phyloP scores from a whole-genome alignment of 2,329 filamentous ascomycete genomes.

The Verticillium longisporum region DNA sequence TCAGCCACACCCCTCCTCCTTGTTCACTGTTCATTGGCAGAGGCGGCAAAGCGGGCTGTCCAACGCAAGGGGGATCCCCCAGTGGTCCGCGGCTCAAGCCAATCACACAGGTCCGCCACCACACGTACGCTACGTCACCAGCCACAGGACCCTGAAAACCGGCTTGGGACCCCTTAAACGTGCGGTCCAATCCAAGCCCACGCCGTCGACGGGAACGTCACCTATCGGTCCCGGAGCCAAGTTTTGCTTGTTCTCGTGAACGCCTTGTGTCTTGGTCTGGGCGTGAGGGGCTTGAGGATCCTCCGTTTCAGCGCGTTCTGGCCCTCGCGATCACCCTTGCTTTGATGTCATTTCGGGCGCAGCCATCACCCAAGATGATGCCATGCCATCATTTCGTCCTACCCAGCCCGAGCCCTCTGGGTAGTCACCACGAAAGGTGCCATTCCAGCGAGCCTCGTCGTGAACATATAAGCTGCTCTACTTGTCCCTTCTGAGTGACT shows the following conservation, averaged over 20 bases:
- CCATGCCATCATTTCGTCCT: not conserved
- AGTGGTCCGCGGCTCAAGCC: not conserved
- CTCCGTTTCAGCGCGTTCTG: not conserved
- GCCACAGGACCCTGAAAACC: slow-evolving; percentile 5
- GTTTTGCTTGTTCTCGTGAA: not conserved
- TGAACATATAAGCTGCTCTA: slow-evolving; percentile 8
- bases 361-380: not conserved
- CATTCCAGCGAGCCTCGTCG: not conserved
- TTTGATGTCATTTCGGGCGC: not conserved
- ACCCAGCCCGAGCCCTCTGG: too few relatives aligned
- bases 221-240: not conserved
- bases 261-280: not conserved
- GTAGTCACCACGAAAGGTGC: not conserved
- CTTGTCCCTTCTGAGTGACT: not conserved
- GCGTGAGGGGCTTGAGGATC: not conserved
- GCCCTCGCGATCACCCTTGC: not conserved
- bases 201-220: not conserved
- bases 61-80: not conserved
- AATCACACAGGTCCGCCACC: not conserved
- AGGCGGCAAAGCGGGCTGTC: not conserved
- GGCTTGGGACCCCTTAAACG: not conserved
- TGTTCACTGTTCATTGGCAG: not conserved
- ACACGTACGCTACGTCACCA: slow-evolving; percentile 1
- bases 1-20: not conserved
- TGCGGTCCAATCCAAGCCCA: not conserved